Base-by-base conservation (phyloP, 306 rosid genomes). In the apple (Malus domestica) region DNA sequence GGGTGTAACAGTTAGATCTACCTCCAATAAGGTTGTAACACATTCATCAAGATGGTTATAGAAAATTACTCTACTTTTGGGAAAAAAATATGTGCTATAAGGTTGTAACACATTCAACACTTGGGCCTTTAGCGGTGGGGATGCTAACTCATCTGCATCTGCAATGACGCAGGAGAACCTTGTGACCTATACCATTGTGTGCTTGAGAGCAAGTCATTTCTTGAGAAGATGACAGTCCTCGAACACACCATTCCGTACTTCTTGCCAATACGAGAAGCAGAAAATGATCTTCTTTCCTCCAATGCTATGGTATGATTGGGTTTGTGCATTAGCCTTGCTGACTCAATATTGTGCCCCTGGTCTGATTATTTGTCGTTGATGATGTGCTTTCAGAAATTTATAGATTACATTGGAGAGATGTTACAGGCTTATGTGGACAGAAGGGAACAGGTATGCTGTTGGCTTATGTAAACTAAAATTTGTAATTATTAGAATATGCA, bases 161-260 rank as follows among this genome's bases (percentile, higher is more conserved):
- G 10, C n/a, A 13, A 63, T 78, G 71, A 85, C 79, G 81, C 86
- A 95, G 99, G 90, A 76, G 97, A 95, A 79, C 84, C 87, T 66
- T 87, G 93, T 84, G 98, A 90, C 25, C 68, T 82, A 76, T 95
- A 86, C 84, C 98, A 95, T 79, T 92, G 97, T 71, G 96, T 95
- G 84, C 93, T 95, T 63, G 96, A 95, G 85, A 90, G 97, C 73
- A 95, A 90, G 90, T 95, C 97, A 67, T 95, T 95, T 87, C 97
- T 95, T 79, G 96, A 95, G 88, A 95, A 90, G 86, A 85, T 95
- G 97, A 83, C 92, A 45, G 97, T 95, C 74, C 80, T 88, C 73
- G 99, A 95, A 80, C 99, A 95, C 89, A 92, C 97, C 12, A 71
- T 89, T 82, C 97, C 99, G 20, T 92, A 90, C 81, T 92, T 95